phyloP scores from a whole-genome alignment of 495 filamentous ascomycete species.

The Elasticomyces elasticus region DNA sequence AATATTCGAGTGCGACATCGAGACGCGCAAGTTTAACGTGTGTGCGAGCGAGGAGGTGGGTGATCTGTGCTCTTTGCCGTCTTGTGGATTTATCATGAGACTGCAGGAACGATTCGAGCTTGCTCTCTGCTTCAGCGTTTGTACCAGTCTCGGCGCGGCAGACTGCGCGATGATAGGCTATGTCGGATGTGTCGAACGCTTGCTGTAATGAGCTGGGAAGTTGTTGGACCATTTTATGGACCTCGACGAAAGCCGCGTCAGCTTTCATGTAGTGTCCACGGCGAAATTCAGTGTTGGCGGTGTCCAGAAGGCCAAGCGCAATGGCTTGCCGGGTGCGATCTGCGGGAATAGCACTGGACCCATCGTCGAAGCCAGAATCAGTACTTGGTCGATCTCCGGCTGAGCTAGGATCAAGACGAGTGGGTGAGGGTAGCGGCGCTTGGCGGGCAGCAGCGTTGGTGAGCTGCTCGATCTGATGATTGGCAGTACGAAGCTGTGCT shows the following conservation, averaged over 20 bases:
- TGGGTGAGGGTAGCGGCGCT: background rate
- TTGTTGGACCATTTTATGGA: background rate
- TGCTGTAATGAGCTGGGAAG: background rate
- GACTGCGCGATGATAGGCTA: slow-evolving; percentile 5
- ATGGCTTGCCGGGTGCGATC: background rate
- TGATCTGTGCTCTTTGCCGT: background rate
- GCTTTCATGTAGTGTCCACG: background rate
- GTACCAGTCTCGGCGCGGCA: background rate
- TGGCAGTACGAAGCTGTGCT: background rate
- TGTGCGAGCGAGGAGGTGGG: background rate
- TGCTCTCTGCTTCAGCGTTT: background rate
- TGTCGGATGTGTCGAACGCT: background rate
- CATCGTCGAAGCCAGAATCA: background rate
- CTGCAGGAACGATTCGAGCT: background rate
- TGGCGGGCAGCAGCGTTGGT: background rate
- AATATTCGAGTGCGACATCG: slow-evolving; percentile 69
- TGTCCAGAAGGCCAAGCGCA: background rate
- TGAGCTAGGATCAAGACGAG: background rate
- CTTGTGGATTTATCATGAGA: background rate
- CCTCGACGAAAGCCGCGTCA: background rate
- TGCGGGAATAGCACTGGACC: background rate
- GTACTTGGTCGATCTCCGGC: background rate
- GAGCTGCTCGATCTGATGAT: background rate
- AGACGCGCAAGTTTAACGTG: slow-evolving; percentile 63
- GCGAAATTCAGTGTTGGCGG: background rate